phyloP scores from a whole-genome alignment of 352 stramenopile genomes.

The Pythium guiyangense region DNA sequence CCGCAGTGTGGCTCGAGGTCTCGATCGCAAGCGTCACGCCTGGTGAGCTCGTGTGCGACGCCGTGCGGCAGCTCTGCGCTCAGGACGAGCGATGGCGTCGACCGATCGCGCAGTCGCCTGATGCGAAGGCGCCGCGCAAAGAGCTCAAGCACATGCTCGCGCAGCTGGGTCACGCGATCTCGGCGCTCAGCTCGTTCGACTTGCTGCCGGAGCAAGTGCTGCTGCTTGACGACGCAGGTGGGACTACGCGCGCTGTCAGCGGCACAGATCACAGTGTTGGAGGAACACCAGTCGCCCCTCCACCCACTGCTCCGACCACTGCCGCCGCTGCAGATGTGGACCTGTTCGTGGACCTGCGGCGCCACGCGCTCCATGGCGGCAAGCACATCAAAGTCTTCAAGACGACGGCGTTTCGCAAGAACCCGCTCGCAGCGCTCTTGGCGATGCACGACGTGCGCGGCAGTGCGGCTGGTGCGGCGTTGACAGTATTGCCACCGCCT shows the following conservation, averaged over 20 bases:
- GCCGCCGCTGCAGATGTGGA: background rate
- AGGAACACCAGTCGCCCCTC: too few relatives aligned
- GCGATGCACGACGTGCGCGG: slow-evolving; percentile 25
- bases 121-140: slow-evolving; percentile 8
- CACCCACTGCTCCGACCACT: too few relatives aligned
- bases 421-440: slow-evolving; percentile 31
- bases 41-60: slow-evolving; percentile 18
- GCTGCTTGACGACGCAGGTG: background rate
- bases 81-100: slow-evolving; percentile 22
- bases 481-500: background rate
- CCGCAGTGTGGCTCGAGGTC: slow-evolving; percentile 39
- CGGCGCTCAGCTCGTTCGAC: slow-evolving; percentile 17
- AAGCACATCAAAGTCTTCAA: slow-evolving; percentile 32
- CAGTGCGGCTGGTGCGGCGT: background rate
- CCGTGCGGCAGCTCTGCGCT: slow-evolving; percentile 25
- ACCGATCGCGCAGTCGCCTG: slow-evolving; percentile 12
- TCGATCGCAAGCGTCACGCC: slow-evolving; percentile 24
- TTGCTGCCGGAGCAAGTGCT: slow-evolving; percentile 31
- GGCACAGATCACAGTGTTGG: background rate
- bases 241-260: background rate
- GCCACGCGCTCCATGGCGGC: slow-evolving; percentile 20
- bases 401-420: slow-evolving; percentile 38
- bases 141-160: slow-evolving; percentile 19
- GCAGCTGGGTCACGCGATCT: slow-evolving; percentile 12
- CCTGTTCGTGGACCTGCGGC: slow-evolving; percentile 21